Evolutionary conservation across 1,284 basidiomycete species (phyloP).

Genomic region (Ustilago sp.): DNA sequence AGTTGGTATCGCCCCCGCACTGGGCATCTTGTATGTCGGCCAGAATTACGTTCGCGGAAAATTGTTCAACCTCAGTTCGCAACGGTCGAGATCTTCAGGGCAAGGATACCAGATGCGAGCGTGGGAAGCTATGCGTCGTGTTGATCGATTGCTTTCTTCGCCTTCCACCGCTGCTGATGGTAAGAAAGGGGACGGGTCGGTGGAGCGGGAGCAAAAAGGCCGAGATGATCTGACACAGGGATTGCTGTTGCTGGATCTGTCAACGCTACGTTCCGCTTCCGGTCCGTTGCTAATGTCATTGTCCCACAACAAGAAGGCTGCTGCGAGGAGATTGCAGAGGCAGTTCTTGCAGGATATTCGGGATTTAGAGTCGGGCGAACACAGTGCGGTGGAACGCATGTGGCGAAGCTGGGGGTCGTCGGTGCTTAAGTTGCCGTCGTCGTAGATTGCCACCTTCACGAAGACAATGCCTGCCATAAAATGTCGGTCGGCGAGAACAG

Average conservation of each 20-base stretch:
- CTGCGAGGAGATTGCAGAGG: constrained; percentile 73
- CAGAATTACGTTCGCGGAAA: constrained; percentile 73
- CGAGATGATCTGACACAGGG: constrained; percentile 74
- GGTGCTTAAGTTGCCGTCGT: constrained; percentile 29
- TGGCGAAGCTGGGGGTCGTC: constrained; percentile 81
- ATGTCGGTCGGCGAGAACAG: too few relatives aligned
- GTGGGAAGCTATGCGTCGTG: constrained; percentile 70
- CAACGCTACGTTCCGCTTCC: constrained; percentile 75
- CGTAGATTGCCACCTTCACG: neutral
- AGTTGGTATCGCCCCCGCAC: constrained; percentile 91
- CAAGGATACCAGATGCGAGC: constrained; percentile 68
- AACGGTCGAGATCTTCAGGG: constrained; percentile 70
- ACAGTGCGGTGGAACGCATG: constrained; percentile 80
- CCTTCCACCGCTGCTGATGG: constrained; percentile 13
- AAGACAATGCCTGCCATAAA: neutral
- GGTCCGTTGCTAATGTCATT: constrained; percentile 48
- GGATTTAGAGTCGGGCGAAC: constrained; percentile 78
- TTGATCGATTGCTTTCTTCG: constrained; percentile 67
- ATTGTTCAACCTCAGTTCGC: constrained; percentile 73
- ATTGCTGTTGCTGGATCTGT: constrained; percentile 79
- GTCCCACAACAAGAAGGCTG: constrained; percentile 43
- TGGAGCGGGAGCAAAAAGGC: neutral
- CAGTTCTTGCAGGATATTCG: constrained; percentile 87
- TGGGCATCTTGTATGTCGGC: constrained; percentile 80
- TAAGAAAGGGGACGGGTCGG: neutral